Percentiles rank a stretch among this genome's conserved stretches.
Evolutionary conservation across 164 flowering plant species (phyloP).

Genomic region (Vitis cinerea): DNA sequence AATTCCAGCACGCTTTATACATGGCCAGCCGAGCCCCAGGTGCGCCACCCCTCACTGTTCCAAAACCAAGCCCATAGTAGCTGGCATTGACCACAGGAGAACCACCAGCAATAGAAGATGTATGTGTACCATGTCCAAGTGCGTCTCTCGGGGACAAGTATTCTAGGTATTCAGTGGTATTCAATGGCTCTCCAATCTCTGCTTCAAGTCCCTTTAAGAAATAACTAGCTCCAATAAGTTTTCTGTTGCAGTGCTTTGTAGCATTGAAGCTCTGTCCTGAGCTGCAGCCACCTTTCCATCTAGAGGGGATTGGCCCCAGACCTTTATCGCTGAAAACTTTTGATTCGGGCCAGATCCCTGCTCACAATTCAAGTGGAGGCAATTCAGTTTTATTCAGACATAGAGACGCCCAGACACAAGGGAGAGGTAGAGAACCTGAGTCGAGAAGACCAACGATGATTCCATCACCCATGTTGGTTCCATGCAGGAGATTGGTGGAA

Average conservation of each 20-base stretch:
- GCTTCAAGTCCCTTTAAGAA: constrained; percentile 9
- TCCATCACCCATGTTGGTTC: constrained; percentile 8
- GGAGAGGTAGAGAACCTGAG: constrained; percentile 4
- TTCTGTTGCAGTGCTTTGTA: constrained; percentile 10
- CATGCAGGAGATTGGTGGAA: constrained; percentile 4
- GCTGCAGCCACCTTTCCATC: constrained; percentile 7
- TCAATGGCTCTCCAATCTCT: neutral
- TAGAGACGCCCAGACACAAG: no score
- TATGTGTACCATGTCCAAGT: constrained; percentile 18
- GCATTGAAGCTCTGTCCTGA: constrained; percentile 7
- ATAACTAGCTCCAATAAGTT: constrained; percentile 20
- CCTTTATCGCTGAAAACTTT: constrained; percentile 5
- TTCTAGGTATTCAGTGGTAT: neutral
- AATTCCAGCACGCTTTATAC: constrained; percentile 18
- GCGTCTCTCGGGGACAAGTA: constrained; percentile 8
- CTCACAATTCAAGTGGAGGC: neutral
- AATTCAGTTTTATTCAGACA: no score
- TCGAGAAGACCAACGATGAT: constrained; percentile 15
- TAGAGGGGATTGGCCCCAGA: constrained; percentile 2
- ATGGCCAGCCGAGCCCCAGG: constrained; percentile 15
- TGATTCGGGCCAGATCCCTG: constrained; percentile 17
- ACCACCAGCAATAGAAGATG: constrained; percentile 14
- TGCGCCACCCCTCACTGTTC: constrained; percentile 14
- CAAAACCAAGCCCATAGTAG: constrained; percentile 2
- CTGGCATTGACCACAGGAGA: constrained; percentile 5